Conservation (phyloP, 129 eudicot genomes). For the Centella asiatica region DNA sequence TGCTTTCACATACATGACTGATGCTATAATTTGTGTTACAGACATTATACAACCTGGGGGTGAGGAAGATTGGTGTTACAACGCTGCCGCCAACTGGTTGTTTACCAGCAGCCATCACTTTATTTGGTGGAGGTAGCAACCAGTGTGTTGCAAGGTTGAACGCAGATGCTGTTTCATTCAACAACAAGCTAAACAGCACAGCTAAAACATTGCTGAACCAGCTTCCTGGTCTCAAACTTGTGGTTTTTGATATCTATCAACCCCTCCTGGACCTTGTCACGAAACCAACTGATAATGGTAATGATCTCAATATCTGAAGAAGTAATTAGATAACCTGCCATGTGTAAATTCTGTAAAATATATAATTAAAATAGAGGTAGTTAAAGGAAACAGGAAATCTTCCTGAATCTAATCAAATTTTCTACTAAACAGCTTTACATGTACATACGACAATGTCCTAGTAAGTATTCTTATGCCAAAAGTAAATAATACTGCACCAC, state of each 20-base stretch:
- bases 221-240: constrained; percentile 45
- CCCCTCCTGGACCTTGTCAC: constrained; percentile 53
- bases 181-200: constrained; percentile 50
- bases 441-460: too few species aligned
- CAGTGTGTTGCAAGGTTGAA: constrained; percentile 46
- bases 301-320: not conserved
- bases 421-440: not conserved
- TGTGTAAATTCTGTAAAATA: not conserved
- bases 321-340: not conserved
- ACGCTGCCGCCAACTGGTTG: constrained; percentile 76
- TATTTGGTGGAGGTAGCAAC: constrained; percentile 54
- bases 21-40: constrained; percentile 14
- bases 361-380: too few species aligned
- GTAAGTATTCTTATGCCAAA: too few species aligned
- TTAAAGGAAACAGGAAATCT: not conserved
- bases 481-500: not conserved
- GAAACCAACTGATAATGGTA: constrained; percentile 49
- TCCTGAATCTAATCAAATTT: not conserved
- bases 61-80: constrained; percentile 66
- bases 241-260: constrained; percentile 62
- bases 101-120: constrained; percentile 74
- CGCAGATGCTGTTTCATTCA: constrained; percentile 48
- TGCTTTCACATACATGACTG: not conserved
- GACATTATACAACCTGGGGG: constrained; percentile 57
- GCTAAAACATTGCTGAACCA: constrained; percentile 31